Percentiles rank a stretch among this genome's conserved stretches.
These are phyloP conservation scores for Meira miltonrushii DNA, from an alignment of 1,284 basidiomycete genomes.

Conservation along the genomic window DNA sequence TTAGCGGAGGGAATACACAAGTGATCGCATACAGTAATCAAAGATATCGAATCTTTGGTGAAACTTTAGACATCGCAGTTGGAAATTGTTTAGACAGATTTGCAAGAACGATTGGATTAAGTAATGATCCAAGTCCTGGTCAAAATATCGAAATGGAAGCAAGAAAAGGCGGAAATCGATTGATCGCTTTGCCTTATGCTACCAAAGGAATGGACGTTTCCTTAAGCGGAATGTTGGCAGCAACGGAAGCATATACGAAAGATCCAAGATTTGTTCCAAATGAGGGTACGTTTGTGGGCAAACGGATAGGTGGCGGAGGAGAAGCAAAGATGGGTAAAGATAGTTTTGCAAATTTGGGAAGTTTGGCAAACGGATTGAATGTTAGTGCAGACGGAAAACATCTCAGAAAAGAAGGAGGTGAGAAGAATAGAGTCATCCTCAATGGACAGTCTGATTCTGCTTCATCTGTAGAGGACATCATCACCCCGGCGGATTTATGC, in stretches of 20 bases:
- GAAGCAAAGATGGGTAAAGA: constrained; percentile 6
- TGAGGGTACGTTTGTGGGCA: neutral
- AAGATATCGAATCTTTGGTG: constrained; percentile 97
- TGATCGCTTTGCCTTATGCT: constrained; percentile 82
- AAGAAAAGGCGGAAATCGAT: constrained; percentile 65
- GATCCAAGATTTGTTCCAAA: constrained; percentile 37
- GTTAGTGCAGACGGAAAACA: constrained; percentile 44
- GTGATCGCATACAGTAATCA: constrained; percentile 92
- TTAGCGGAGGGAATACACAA: constrained; percentile 97
- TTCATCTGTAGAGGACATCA: constrained; percentile 55
- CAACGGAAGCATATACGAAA: constrained; percentile 74
- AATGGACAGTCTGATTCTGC: neutral
- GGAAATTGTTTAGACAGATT: constrained; percentile 98
- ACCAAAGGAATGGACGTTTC: constrained; percentile 99
- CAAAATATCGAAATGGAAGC: constrained; percentile 97
- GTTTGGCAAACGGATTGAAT: constrained; percentile 38
- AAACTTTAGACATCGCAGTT: constrained; percentile 97
- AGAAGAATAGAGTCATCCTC: constrained; percentile 20
- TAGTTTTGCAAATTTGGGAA: constrained; percentile 19
- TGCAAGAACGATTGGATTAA: constrained; percentile 87
- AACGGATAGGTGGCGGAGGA: neutral
- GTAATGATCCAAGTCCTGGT: constrained; percentile 95
- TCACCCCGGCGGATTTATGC: constrained; percentile 90
- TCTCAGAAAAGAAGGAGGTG: constrained; percentile 18
- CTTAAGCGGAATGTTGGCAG: constrained; percentile 84